Conservation (phyloP, 2,329 filamentous ascomycete genomes). For the Colletotrichum lini region DNA sequence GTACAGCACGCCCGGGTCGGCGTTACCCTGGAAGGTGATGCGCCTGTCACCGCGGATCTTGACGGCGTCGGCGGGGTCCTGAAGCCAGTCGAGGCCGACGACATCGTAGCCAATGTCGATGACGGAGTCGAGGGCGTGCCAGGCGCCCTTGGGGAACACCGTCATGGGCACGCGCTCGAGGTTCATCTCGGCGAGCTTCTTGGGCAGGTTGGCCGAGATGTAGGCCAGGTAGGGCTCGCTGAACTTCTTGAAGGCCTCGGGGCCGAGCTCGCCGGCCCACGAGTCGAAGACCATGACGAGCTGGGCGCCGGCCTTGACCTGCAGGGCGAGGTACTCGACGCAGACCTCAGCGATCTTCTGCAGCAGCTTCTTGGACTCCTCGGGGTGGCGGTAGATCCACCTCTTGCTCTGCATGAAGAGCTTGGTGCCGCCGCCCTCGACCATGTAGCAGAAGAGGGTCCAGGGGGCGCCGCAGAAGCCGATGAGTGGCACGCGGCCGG, state of each 20-base stretch:
- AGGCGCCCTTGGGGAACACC: conserved; percentile 97
- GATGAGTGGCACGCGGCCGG: conserved; percentile 90
- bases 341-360: conserved; percentile 95
- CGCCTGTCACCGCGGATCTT: conserved; percentile 81
- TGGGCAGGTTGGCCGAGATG: conserved; percentile 86
- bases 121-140: conserved; percentile 91
- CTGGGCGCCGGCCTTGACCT: conserved; percentile 95
- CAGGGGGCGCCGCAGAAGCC: conserved; percentile 98
- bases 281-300: conserved; percentile 98
- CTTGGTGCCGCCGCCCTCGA: conserved; percentile 96
- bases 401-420: conserved; percentile 95
- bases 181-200: conserved; percentile 79
- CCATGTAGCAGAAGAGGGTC: conserved; percentile 99
- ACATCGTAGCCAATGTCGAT: conserved; percentile 94
- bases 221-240: conserved; percentile 88
- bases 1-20: conserved; percentile 93
- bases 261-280: conserved; percentile 95
- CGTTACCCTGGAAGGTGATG: conserved; percentile 92
- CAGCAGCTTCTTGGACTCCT: conserved; percentile 84
- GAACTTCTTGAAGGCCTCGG: conserved; percentile 85
- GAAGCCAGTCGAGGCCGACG: conserved; percentile 94
- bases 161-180: conserved; percentile 93
- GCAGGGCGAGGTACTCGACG: conserved; percentile 92
- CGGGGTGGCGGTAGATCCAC: conserved; percentile 92
- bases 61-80: conserved; percentile 88